Base-by-base conservation (phyloP, 768 basidiomycete species). In the Suillus spraguei region DNA sequence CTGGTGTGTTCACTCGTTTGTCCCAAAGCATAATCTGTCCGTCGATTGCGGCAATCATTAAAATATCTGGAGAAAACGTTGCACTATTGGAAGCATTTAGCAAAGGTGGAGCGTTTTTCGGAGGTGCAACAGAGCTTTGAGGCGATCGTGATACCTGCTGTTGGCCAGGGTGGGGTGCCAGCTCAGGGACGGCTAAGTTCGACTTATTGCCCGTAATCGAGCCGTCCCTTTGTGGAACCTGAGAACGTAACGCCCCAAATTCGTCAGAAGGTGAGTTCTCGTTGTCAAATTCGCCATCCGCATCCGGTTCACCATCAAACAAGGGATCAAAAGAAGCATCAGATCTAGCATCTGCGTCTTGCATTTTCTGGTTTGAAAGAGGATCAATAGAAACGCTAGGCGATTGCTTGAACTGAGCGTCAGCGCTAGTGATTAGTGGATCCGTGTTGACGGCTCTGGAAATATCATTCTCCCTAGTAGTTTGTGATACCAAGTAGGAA, bases 1-100 rank as follows among this genome's bases (percentile, higher is more conserved):
- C 87, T 44, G 83, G 77, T 8, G 81, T 81, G 60, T 88, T 80
- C 39, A 85, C 86, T 66, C 97, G 80, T 70, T 89, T 84, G 73
- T 99, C 97, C 91, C 97, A 97, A 14, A 99, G 74, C 54, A 95
- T 85, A 17, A 98, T 85, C 72, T 96, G 92, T 2, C 97, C 97
- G 69, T 99, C 96, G 67, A 97, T 90, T 10, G 88, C 89, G 36
- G 92, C 89, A 11, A 93, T 95, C 85, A 99, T 83, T 33, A 99
- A 76, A 22, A 97, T 72, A 72, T 98, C 94, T 10, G 89, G 79
- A 10, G 95, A 96, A 75, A 87, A 92, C 13, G 82, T 77, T 14
- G 82, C 72, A 68, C 88, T 94, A 13, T 78, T 79, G 11, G 80
- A 72, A 0, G 84, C 77, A 66, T 91, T 86, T 39, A 97, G 78